Evolutionary conservation across 2,329 filamentous ascomycete genomes (phyloP).

Genomic region (Xylaria sp.): DNA sequence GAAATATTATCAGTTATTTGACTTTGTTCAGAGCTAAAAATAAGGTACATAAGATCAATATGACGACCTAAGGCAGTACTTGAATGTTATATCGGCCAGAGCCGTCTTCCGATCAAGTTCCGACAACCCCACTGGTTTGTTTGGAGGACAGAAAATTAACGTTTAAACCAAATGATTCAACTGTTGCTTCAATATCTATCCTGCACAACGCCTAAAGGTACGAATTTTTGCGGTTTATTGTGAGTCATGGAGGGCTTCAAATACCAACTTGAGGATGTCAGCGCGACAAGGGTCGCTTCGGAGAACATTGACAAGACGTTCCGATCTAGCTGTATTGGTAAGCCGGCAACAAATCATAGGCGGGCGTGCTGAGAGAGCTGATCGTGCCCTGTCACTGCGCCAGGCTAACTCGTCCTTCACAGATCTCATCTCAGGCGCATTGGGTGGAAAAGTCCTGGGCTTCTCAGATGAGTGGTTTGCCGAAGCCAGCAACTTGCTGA

Average conservation of each 20-base stretch:
- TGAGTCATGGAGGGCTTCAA: conserved; percentile 57
- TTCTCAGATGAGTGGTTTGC: conserved; percentile 78
- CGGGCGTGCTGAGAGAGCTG: conserved; percentile 11
- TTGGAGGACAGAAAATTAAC: conserved; percentile 8
- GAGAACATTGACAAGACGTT: conserved; percentile 71
- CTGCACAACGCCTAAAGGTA: background rate
- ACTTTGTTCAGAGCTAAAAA: background rate
- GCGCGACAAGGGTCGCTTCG: conserved; percentile 60
- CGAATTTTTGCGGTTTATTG: conserved; percentile 1
- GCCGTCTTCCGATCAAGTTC: conserved; percentile 47
- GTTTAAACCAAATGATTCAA: conserved; percentile 13
- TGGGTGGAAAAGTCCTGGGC: conserved; percentile 72
- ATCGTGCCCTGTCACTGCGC: background rate
- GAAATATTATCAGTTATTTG: background rate
- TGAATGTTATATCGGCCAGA: conserved; percentile 33
- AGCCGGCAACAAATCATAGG: conserved; percentile 44
- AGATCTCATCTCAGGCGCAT: conserved; percentile 70
- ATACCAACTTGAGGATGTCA: conserved; percentile 67
- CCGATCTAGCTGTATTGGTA: conserved; percentile 70
- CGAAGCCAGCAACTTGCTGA: conserved; percentile 72
- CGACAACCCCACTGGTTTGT: conserved; percentile 38
- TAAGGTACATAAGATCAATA: conserved; percentile 3
- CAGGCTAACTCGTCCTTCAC: conserved; percentile 36
- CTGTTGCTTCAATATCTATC: conserved; percentile 2
- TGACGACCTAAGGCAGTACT: conserved; percentile 13